phyloP scores from a whole-genome alignment of 805 yeast species.

The Aciculoconidium aculeatum region DNA sequence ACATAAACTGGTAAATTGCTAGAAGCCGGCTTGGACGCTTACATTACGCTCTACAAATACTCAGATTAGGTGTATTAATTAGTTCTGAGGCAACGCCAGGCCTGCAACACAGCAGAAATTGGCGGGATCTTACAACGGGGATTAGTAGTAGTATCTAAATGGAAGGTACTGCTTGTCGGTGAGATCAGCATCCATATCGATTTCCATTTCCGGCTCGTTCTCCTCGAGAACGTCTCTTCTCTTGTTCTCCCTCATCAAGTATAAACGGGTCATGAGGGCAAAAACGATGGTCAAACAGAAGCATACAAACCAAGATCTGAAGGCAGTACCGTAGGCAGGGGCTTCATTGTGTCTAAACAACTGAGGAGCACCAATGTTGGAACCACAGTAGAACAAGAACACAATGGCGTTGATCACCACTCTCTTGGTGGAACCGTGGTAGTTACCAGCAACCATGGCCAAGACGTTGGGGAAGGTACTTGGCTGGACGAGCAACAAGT shows the following conservation, averaged over 20 bases:
- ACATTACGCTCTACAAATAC: too few species aligned
- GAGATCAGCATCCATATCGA: neutral
- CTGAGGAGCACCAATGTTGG: conserved; percentile 10
- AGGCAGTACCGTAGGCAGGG: conserved; percentile 7
- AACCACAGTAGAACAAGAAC: conserved; percentile 9
- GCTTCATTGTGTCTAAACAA: conserved; percentile 6
- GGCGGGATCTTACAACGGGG: too few species aligned
- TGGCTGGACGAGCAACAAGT: conserved; percentile 8
- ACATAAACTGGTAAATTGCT: too few species aligned
- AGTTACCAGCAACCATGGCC: conserved; percentile 7
- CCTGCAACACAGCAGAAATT: too few species aligned
- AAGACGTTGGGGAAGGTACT: conserved; percentile 8
- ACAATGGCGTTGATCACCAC: conserved; percentile 5
- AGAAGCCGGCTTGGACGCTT: too few species aligned
- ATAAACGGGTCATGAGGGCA: conserved; percentile 4
- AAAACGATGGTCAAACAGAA: conserved; percentile 8
- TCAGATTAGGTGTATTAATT: too few species aligned
- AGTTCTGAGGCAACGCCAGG: too few species aligned
- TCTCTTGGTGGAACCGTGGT: conserved; percentile 7
- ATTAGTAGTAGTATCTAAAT: conserved; percentile 1
- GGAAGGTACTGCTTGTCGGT: conserved; percentile 2
- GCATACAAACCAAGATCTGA: conserved; percentile 5
- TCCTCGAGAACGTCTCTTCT: conserved; percentile 1
- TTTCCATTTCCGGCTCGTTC: neutral
- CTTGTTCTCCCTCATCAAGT: conserved; percentile 6